Evolutionary conservation across 225 moss, liverwort and hornwort genomes (phyloP).

Genomic region (Neckera pumila): DNA sequence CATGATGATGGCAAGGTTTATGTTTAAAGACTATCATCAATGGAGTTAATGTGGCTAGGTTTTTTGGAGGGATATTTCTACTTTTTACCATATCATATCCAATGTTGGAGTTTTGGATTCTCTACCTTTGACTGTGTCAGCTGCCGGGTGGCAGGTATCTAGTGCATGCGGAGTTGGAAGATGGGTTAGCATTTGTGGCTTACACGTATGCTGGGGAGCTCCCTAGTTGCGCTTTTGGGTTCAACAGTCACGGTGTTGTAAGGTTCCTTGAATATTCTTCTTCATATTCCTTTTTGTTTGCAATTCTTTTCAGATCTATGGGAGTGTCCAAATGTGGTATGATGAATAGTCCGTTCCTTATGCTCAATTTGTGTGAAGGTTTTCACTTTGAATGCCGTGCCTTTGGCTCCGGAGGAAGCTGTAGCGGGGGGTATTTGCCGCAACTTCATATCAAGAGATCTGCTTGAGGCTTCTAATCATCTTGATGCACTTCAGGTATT

Average conservation of each 20-base stretch:
- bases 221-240: constrained; percentile 83
- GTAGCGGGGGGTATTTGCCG: constrained; percentile 54
- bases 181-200: constrained; percentile 47
- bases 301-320: neutral
- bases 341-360: neutral
- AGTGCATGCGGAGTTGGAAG: constrained; percentile 47
- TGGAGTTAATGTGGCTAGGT: neutral
- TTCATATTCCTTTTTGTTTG: neutral
- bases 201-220: constrained; percentile 83
- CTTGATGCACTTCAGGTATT: constrained; percentile 54
- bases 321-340: neutral
- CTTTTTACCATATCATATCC: too few species aligned
- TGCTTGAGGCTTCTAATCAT: constrained; percentile 45
- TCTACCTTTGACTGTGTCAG: neutral
- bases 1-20: neutral
- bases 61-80: neutral
- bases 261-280: neutral
- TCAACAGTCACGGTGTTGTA: constrained; percentile 74
- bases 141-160: constrained; percentile 35
- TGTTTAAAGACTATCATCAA: neutral
- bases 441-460: constrained; percentile 70
- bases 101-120: neutral
- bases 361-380: constrained; percentile 19
- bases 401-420: constrained; percentile 59
- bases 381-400: constrained; percentile 69